phyloP scores from a whole-genome alignment of 2,329 filamentous ascomycete species.

The Trichoderma breve region DNA sequence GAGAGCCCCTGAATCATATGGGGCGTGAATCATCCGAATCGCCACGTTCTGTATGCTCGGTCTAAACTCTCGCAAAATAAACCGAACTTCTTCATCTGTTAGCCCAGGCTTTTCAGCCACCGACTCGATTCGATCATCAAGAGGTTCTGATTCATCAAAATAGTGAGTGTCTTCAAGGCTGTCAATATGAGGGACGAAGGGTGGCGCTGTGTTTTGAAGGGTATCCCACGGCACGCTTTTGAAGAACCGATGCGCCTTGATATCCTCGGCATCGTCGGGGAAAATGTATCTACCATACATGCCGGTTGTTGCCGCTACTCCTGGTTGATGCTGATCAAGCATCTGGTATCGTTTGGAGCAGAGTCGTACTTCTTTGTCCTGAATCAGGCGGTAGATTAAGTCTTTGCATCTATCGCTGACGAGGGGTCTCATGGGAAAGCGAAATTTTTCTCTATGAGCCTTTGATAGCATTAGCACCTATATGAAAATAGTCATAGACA shows the following conservation, averaged over 20 bases:
- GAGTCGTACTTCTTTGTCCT: constrained; percentile 71
- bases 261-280: constrained; percentile 79
- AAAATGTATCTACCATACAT: constrained; percentile 64
- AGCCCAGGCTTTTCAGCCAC: constrained; percentile 35
- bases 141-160: constrained; percentile 78
- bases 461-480: constrained; percentile 33
- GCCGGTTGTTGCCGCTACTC: constrained; percentile 26
- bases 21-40: constrained; percentile 44
- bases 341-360: constrained; percentile 72
- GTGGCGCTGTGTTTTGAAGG: constrained; percentile 68
- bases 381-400: constrained; percentile 69
- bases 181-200: constrained; percentile 73
- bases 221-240: constrained; percentile 73
- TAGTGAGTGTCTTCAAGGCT: constrained; percentile 76
- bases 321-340: constrained; percentile 51
- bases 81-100: constrained; percentile 33
- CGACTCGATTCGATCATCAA: constrained; percentile 61
- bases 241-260: constrained; percentile 89
- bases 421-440: constrained; percentile 64
- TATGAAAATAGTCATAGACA: background rate
- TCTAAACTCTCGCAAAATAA: constrained; percentile 39
- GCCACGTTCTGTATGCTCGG: constrained; percentile 44
- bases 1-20: constrained; percentile 49
- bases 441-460: constrained; percentile 68
- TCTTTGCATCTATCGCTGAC: constrained; percentile 73